phyloP scores from a whole-genome alignment of 2,329 filamentous ascomycete species.

The Fusarium pseudonygamai region DNA sequence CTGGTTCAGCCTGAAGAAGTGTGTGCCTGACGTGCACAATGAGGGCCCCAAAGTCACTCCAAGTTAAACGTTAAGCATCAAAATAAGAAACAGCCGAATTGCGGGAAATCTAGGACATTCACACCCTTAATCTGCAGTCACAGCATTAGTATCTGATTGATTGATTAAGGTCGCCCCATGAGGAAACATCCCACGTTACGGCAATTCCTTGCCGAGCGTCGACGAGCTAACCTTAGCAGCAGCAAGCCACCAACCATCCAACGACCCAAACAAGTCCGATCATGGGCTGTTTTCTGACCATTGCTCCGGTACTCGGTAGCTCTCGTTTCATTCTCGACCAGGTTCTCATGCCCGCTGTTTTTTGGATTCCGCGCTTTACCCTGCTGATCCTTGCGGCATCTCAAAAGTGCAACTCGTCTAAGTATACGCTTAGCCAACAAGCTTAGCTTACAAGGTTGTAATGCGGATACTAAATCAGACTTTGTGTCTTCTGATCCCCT shows the following conservation, averaged over 20 bases:
- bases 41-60: not conserved
- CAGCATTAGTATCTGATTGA: constrained; percentile 21
- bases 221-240: constrained; percentile 14
- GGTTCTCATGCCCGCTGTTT: not conserved
- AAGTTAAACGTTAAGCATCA: not conserved
- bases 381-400: constrained; percentile 6
- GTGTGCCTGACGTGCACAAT: not conserved
- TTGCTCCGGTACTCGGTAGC: not conserved
- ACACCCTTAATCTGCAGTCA: not conserved
- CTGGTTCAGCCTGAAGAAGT: not conserved
- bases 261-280: constrained; percentile 10
- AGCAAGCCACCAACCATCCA: constrained; percentile 32
- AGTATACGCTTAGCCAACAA: not conserved
- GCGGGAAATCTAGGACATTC: constrained; percentile 20
- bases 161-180: constrained; percentile 8
- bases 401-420: constrained; percentile 21
- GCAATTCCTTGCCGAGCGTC: constrained; percentile 42
- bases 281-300: constrained; percentile 21
- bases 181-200: constrained; percentile 32
- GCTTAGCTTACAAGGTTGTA: constrained; percentile 14
- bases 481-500: constrained; percentile 2
- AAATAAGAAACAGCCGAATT: constrained; percentile 8
- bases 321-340: not conserved
- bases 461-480: constrained; percentile 17
- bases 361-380: not conserved